Conservation (phyloP, 1,284 basidiomycete species). For the Cutaneotrichosporon cavernicola region DNA sequence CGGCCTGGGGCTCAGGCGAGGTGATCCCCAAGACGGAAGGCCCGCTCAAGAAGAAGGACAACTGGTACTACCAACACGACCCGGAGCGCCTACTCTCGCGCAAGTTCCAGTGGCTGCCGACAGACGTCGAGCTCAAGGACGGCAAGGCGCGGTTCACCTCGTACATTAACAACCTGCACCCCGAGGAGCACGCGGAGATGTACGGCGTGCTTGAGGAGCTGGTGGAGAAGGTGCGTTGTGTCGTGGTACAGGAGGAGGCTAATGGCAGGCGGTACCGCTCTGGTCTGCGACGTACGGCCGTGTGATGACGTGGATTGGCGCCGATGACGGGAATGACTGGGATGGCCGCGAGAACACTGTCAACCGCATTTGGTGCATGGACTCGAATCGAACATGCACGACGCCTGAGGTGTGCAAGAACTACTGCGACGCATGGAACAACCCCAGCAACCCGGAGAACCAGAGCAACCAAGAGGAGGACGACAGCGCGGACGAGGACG, state of each 20-base stretch:
- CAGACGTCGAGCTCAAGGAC: constrained; percentile 15
- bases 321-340: background rate
- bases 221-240: constrained; percentile 4
- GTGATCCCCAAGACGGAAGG: constrained; percentile 1
- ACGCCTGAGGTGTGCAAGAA: constrained; percentile 2
- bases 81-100: background rate
- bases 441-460: background rate
- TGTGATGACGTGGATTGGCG: constrained; percentile 12
- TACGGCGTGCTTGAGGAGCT: constrained; percentile 15
- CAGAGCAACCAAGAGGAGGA: background rate
- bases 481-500: background rate
- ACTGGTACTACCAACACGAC: background rate
- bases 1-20: constrained; percentile 10
- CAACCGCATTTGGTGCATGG: constrained; percentile 12
- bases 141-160: constrained; percentile 5
- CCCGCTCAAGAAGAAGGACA: background rate
- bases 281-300: constrained; percentile 13
- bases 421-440: constrained; percentile 13
- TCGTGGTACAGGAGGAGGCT: background rate
- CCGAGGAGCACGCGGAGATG: background rate
- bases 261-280: constrained; percentile 9
- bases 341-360: background rate
- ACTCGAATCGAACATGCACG: constrained; percentile 12
- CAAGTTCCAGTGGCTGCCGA: constrained; percentile 26
- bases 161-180: constrained; percentile 25